Conservation (phyloP, 2,329 filamentous ascomycete genomes). For the Botryosphaeria agaves region DNA sequence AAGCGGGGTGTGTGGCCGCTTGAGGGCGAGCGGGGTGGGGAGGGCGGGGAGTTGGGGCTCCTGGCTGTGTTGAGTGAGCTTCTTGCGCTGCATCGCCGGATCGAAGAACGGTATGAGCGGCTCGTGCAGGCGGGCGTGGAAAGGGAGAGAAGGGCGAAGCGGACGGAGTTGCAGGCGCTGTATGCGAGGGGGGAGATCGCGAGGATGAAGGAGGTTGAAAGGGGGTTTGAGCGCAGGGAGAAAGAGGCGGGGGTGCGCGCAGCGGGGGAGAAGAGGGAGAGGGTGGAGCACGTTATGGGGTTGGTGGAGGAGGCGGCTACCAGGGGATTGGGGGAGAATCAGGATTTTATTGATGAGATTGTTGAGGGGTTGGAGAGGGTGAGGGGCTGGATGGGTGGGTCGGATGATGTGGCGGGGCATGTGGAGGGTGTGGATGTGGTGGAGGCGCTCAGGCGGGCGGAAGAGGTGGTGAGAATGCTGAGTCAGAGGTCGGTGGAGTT, state of each 20-base stretch:
- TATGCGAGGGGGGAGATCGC: constrained; percentile 33
- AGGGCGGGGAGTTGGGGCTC: constrained; percentile 14
- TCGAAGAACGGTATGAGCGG: constrained; percentile 32
- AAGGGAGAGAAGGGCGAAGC: constrained; percentile 36
- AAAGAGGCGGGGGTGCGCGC: constrained; percentile 31
- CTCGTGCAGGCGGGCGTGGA: constrained; percentile 32
- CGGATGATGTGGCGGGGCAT: constrained; percentile 6
- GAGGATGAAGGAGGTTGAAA: constrained; percentile 29
- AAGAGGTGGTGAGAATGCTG: constrained; percentile 16
- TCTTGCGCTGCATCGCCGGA: constrained; percentile 26
- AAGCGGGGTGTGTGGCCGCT: constrained; percentile 3
- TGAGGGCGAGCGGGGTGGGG: constrained; percentile 5
- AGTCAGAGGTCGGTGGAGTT: constrained; percentile 19
- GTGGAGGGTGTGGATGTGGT: constrained; percentile 14
- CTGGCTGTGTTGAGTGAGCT: constrained; percentile 22
- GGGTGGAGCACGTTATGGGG: constrained; percentile 32
- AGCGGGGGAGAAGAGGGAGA: constrained; percentile 29
- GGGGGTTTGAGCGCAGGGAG: constrained; percentile 30
- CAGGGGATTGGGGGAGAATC: constrained; percentile 32
- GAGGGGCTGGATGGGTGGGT: constrained; percentile 9
- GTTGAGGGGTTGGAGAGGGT: constrained; percentile 23
- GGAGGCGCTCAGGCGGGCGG: constrained; percentile 11
- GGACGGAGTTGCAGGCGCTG: constrained; percentile 32
- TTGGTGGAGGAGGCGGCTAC: constrained; percentile 33
- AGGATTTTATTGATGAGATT: constrained; percentile 31